Evolutionary conservation across 306 rosid genomes (phyloP).

Genomic region (Arachis hypogaea): DNA sequence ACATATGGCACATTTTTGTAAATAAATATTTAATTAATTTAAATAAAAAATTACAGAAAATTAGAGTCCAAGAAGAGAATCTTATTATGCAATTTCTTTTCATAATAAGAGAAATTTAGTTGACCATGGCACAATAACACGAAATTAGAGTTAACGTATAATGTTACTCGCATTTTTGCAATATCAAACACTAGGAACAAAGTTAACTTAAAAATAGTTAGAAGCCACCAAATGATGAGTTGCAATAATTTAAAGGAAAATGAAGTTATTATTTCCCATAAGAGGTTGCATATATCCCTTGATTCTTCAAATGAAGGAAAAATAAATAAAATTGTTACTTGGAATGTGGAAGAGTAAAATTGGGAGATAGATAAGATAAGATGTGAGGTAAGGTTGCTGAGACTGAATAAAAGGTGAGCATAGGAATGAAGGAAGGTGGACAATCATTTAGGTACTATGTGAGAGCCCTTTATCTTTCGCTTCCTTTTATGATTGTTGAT

Average conservation of each 20-base stretch:
- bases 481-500: conserved; percentile 41
- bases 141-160: no score
- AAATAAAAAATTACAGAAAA: no score
- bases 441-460: conserved; percentile 43
- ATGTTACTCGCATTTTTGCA: no score
- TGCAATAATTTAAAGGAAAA: neutral
- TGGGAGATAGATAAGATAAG: neutral
- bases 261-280: conserved; percentile 18
- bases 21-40: no score
- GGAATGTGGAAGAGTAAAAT: conserved; percentile 25
- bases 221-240: no score
- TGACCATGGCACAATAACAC: no score
- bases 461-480: conserved; percentile 10
- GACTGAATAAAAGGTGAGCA: neutral
- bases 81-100: no score
- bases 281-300: conserved; percentile 11
- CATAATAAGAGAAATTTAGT: no score
- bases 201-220: no score
- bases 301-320: conserved; percentile 40
- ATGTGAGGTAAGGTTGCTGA: conserved; percentile 38
- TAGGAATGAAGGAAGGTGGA: conserved; percentile 32
- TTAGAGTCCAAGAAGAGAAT: no score
- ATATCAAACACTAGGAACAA: no score
- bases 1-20: no score
- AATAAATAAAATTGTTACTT: conserved; percentile 1